Conservation (phyloP, 495 filamentous ascomycete species). For the Gamarada debralockiae region DNA sequence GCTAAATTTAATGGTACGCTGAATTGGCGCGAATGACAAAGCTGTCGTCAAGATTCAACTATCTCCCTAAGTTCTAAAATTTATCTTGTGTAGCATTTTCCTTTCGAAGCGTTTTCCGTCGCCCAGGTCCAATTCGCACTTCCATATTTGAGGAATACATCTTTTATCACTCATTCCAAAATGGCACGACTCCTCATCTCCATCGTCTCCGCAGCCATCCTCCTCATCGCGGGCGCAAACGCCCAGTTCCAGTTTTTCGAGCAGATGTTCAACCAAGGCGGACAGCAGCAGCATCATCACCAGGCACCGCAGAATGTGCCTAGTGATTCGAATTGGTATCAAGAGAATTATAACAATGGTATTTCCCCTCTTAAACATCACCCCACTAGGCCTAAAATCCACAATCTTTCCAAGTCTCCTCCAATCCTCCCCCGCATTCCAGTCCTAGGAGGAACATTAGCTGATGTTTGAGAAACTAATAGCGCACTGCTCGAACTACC, state of each 20-base stretch:
- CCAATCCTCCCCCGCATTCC: background rate
- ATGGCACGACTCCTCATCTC: constrained; percentile 20
- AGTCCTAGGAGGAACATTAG: constrained; percentile 3
- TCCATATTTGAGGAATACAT: no score
- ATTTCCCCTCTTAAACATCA: constrained; percentile 21
- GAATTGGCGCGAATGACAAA: background rate
- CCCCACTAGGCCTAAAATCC: background rate
- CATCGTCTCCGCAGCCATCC: constrained; percentile 32
- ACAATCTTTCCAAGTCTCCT: background rate
- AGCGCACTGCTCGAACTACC: constrained; percentile 81
- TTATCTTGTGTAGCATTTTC: no score
- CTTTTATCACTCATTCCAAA: no score
- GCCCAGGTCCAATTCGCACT: no score
- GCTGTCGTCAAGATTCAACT: no score
- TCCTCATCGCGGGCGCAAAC: constrained; percentile 42
- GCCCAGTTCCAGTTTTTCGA: constrained; percentile 91
- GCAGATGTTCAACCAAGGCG: constrained; percentile 56
- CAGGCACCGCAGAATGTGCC: constrained; percentile 69
- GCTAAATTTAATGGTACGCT: no score
- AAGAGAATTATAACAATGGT: constrained; percentile 64
- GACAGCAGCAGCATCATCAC: constrained; percentile 53
- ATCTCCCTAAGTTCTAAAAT: no score
- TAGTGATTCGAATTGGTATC: constrained; percentile 76
- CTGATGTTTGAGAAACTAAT: constrained; percentile 9
- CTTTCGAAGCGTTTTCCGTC: no score